These are phyloP conservation scores for Bruguiera parviflora DNA, from an alignment of 345 rosid species.

Conservation along the genomic window DNA sequence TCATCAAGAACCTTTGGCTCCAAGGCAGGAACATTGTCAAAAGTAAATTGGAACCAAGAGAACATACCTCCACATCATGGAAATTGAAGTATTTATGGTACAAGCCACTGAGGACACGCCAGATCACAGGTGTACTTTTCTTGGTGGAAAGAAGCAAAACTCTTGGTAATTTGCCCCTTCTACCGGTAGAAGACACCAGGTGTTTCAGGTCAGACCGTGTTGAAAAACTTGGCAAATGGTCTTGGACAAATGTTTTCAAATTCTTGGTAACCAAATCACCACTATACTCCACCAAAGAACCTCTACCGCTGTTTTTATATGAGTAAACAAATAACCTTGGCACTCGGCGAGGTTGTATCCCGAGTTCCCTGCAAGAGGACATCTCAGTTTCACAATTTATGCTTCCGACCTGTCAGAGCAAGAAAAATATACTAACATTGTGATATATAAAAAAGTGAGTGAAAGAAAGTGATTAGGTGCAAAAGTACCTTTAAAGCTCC, in stretches of 20 bases:
- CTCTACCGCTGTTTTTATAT: slow-evolving; percentile 45
- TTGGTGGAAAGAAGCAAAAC: slow-evolving; percentile 85
- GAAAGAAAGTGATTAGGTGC: not conserved
- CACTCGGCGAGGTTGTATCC: slow-evolving; percentile 41
- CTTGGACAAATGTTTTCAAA: slow-evolving; percentile 69
- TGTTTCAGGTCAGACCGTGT: slow-evolving; percentile 46
- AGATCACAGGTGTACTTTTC: slow-evolving; percentile 72
- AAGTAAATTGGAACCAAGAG: too few relatives aligned
- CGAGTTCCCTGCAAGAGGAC: slow-evolving; percentile 67
- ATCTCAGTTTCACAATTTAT: slow-evolving; percentile 71
- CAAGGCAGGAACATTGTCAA: too few relatives aligned
- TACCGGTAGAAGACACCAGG: slow-evolving; percentile 34
- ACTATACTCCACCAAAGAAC: slow-evolving; percentile 68
- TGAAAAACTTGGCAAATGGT: slow-evolving; percentile 74
- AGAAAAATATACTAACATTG: slow-evolving; percentile 7
- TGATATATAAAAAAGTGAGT: not conserved
- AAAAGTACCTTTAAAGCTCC: slow-evolving; percentile 79
- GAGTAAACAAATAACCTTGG: slow-evolving; percentile 72
- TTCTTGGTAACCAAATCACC: slow-evolving; percentile 54
- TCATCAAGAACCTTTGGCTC: too few relatives aligned
- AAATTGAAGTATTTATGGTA: slow-evolving; percentile 56
- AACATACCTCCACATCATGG: slow-evolving; percentile 62
- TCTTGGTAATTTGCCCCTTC: slow-evolving; percentile 38
- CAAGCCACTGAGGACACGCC: slow-evolving; percentile 90
- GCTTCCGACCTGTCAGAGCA: slow-evolving; percentile 56